A percentile compares a stretch with the other conserved stretches of the same genome.
Conservation (phyloP, 2,329 filamentous ascomycete species). For the Bipolaris zeicola region DNA sequence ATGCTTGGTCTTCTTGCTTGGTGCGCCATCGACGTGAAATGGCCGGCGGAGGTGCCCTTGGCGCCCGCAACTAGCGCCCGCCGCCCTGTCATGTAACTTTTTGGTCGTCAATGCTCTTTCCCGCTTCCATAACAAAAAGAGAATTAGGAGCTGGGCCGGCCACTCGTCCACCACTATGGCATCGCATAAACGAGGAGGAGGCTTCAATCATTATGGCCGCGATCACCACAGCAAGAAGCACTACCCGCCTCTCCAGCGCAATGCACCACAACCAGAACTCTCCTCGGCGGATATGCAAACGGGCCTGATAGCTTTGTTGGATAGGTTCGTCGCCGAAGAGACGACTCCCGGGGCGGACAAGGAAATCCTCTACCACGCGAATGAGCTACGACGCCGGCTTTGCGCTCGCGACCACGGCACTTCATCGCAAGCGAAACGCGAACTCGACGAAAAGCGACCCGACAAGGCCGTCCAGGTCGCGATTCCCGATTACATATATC, state of each 20-base stretch:
- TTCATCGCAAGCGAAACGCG: slow-evolving; percentile 59
- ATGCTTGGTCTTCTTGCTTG: slow-evolving; percentile 8
- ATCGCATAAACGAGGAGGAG: slow-evolving; percentile 25
- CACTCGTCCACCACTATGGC: slow-evolving; percentile 18
- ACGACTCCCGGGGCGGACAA: slow-evolving; percentile 29
- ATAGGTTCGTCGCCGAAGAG: slow-evolving; percentile 39
- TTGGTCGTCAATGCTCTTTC: neutral
- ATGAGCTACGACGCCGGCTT: slow-evolving; percentile 35
- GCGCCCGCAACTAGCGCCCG: slow-evolving; percentile 17
- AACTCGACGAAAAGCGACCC: slow-evolving; percentile 38
- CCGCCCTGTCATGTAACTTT: neutral
- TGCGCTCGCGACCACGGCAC: slow-evolving; percentile 40
- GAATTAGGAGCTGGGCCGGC: neutral
- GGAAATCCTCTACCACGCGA: slow-evolving; percentile 37
- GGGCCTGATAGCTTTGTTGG: slow-evolving; percentile 38
- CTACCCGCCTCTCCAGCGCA: slow-evolving; percentile 3
- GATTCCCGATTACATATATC: slow-evolving; percentile 37
- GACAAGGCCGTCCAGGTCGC: slow-evolving; percentile 21
- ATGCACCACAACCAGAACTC: slow-evolving; percentile 18
- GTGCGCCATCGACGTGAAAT: slow-evolving; percentile 20
- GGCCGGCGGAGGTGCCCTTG: slow-evolving; percentile 19
- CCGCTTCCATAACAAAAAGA: neutral
- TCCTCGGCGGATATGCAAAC: slow-evolving; percentile 34
- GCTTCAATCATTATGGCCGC: slow-evolving; percentile 28
- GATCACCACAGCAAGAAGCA: slow-evolving; percentile 11